These are phyloP conservation scores for Penicillium lagena DNA, from an alignment of 495 filamentous ascomycete genomes.

Conservation along the genomic window DNA sequence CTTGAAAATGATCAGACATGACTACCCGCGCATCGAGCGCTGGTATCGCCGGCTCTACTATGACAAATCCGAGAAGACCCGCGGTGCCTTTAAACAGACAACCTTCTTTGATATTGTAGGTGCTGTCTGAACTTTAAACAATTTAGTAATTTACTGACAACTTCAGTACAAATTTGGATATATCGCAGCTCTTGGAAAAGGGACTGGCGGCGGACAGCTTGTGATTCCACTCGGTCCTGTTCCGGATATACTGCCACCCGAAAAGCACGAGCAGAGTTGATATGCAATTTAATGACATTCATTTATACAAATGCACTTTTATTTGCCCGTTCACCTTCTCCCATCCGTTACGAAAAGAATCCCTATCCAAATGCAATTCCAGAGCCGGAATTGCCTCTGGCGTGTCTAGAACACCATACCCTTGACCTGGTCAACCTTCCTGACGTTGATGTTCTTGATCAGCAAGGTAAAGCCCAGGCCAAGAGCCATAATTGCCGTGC, in stretches of 20 bases:
- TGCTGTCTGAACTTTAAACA: neutral
- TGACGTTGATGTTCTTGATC: constrained; percentile 53
- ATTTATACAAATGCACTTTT: too few species aligned
- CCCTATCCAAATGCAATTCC: too few species aligned
- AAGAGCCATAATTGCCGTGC: constrained; percentile 39
- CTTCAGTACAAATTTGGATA: constrained; percentile 23
- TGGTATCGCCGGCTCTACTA: constrained; percentile 72
- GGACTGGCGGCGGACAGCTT: constrained; percentile 6
- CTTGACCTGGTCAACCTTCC: constrained; percentile 37
- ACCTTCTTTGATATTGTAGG: constrained; percentile 57
- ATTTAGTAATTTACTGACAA: neutral
- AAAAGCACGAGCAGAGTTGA: neutral
- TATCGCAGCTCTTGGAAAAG: constrained; percentile 27
- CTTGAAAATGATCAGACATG: constrained; percentile 60
- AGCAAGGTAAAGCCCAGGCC: constrained; percentile 36
- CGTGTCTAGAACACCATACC: constrained; percentile 17
- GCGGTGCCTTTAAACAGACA: constrained; percentile 60
- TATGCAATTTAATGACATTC: too few species aligned
- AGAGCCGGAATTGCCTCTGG: too few species aligned
- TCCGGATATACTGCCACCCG: constrained; percentile 46
- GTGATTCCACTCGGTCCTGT: constrained; percentile 56
- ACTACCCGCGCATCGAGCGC: constrained; percentile 60
- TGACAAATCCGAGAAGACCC: constrained; percentile 46
- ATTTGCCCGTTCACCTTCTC: too few species aligned
- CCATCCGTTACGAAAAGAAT: too few species aligned